Conservation (phyloP, 2,329 filamentous ascomycete genomes). For the Fusarium coffeatum region DNA sequence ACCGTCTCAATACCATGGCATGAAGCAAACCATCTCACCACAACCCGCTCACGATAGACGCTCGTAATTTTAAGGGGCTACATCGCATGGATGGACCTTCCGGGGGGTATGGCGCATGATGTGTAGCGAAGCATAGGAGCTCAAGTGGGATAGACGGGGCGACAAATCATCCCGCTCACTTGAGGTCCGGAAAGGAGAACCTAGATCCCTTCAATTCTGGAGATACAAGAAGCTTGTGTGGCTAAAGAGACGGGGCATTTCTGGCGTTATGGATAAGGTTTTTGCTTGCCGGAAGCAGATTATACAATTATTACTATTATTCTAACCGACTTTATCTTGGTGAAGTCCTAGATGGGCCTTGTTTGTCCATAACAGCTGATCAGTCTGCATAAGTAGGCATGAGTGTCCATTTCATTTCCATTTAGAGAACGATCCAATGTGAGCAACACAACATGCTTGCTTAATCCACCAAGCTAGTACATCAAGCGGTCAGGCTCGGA, state of each 20-base stretch:
- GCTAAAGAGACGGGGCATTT: slow-evolving; percentile 34
- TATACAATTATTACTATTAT: slow-evolving; percentile 27
- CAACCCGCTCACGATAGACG: slow-evolving; percentile 26
- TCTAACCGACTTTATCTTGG: neutral
- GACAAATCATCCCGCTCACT: slow-evolving; percentile 4
- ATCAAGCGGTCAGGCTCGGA: neutral
- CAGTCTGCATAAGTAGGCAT: neutral
- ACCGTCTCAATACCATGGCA: slow-evolving; percentile 28
- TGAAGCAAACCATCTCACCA: slow-evolving; percentile 19
- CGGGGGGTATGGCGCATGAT: slow-evolving; percentile 9
- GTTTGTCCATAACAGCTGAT: neutral
- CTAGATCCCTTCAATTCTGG: slow-evolving; percentile 24
- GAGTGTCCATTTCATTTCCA: neutral
- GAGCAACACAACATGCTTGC: neutral
- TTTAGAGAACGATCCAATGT: neutral
- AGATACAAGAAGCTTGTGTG: slow-evolving; percentile 23
- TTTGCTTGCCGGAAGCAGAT: slow-evolving; percentile 34
- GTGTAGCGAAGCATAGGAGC: slow-evolving; percentile 8
- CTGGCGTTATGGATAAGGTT: slow-evolving; percentile 39
- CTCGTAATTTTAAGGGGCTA: slow-evolving; percentile 20
- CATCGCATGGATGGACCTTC: slow-evolving; percentile 6
- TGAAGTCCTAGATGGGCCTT: neutral
- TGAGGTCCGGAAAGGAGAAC: slow-evolving; percentile 6
- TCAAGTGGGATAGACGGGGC: slow-evolving; percentile 6
- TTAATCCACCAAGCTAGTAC: neutral